Base-by-base conservation (phyloP, 2,329 filamentous ascomycete species). In the Chaetomium sp. region DNA sequence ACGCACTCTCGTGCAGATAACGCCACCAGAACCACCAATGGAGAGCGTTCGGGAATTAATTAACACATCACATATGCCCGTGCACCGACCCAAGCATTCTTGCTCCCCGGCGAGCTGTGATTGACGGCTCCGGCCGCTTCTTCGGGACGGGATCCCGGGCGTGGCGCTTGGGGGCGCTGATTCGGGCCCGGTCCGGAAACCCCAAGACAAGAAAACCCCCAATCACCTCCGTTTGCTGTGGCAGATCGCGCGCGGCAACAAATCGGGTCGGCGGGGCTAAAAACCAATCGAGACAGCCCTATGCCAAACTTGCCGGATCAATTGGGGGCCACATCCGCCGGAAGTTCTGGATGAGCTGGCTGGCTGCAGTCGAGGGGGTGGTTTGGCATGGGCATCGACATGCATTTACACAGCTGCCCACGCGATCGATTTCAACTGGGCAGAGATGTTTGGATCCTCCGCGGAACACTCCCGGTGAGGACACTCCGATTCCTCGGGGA, bases 221-320 rank as follows among this genome's bases (percentile, higher is more conserved):
- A 23, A 62, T 16, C 25, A 29, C 3, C 16, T 23, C 33, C 56
- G 19, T 57, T n/a, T 29, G 7, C 25, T 12, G 25, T 25, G 38
- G 35, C 38, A 27, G 25, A 47, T 45, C 23, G 35, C 35, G 35
- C n/a, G 33, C 35, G 56, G 57, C 60, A 64, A 55, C 68, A 65
- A 70, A 68, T 70, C 68, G 66, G 69, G 66, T 68, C 33, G 60
- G 65, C 59, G 57, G 65, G 66, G 69, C 61, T 70, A 70, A 70
- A 69, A 57, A n/a, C 42, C 64, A 57, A 49, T 35, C 9, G 53
- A 57, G 50, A 59, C 67, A 70, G 68, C 68, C 68, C 69, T 69
- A 67, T 60, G 61, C 62, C 57, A 65, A 62, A 63, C 66, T 57
- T 69, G 67, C 66, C 65, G 62, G 67, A 64, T 63, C 50, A 56